A percentile compares a stretch with the other conserved stretches of the same genome.
Conservation (phyloP, 176 grass and related monocot species). For the Tillandsia leiboldiana region DNA sequence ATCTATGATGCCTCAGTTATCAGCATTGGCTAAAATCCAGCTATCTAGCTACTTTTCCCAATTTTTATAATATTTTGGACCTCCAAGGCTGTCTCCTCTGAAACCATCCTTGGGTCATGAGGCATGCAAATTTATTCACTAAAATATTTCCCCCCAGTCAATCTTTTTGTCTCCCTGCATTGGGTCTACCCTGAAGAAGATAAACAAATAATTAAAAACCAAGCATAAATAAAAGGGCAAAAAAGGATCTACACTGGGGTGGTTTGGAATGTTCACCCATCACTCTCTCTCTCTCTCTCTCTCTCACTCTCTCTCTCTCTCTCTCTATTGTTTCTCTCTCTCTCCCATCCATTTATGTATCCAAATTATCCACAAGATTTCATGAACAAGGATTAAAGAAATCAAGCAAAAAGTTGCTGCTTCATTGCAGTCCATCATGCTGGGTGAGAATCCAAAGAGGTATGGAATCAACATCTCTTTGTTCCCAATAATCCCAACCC, state of each 20-base stretch:
- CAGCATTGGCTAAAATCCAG: not conserved
- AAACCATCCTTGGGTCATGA: constrained; percentile 16
- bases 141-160: constrained; percentile 25
- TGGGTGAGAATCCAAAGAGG: constrained; percentile 17
- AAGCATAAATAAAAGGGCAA: constrained; percentile 4
- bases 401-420: not conserved
- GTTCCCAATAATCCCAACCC: constrained; percentile 16
- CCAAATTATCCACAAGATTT: not conserved
- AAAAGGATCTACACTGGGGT: not conserved
- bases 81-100: constrained; percentile 12
- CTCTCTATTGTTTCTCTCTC: no score
- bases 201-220: constrained; percentile 5
- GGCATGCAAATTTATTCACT: constrained; percentile 9
- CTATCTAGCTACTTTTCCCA: not conserved
- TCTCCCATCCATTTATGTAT: not conserved
- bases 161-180: constrained; percentile 21
- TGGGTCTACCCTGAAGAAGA: not conserved
- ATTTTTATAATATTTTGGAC: not conserved
- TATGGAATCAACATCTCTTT: constrained; percentile 12
- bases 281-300: not conserved
- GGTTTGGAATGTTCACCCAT: constrained; percentile 23
- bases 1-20: not conserved
- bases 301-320: not conserved
- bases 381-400: not conserved
- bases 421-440: constrained; percentile 14